phyloP scores from a whole-genome alignment of 225 moss, liverwort and hornwort species.

The Physcomitrellopsis africana region DNA sequence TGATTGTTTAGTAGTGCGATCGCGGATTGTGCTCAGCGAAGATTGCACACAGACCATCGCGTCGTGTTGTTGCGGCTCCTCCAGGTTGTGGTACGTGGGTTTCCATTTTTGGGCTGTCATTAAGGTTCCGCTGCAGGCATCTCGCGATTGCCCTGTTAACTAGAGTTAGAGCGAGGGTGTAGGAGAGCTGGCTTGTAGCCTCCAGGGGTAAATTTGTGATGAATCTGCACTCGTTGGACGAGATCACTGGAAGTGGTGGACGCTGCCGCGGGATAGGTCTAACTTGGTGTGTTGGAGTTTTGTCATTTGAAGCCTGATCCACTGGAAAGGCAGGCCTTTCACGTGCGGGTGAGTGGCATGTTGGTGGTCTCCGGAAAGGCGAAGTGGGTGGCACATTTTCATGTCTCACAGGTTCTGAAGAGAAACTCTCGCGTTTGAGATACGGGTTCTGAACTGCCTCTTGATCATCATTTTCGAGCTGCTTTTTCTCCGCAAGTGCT shows the following conservation, averaged over 20 bases:
- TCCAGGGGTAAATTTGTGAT: neutral
- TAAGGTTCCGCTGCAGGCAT: neutral
- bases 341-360: neutral
- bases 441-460: no score
- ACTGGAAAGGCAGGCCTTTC: neutral
- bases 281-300: neutral
- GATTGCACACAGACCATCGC: neutral
- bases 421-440: no score
- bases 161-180: slow-evolving; percentile 36
- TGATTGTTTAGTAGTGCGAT: no score
- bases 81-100: slow-evolving; percentile 21
- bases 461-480: no score
- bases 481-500: no score
- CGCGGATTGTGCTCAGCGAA: neutral
- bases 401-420: neutral
- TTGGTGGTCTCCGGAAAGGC: neutral
- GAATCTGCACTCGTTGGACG: neutral
- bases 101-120: slow-evolving; percentile 29
- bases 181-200: slow-evolving; percentile 12
- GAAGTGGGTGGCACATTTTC: slow-evolving; percentile 12
- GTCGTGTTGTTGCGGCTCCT: neutral
- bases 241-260: neutral
- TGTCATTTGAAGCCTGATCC: slow-evolving; percentile 25
- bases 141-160: neutral
- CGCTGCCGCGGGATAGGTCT: neutral